Evolutionary conservation across 176 grass and related monocot species (phyloP), one percentile per base, ranked within the genome.

Genomic region (Carex kokanica): DNA sequence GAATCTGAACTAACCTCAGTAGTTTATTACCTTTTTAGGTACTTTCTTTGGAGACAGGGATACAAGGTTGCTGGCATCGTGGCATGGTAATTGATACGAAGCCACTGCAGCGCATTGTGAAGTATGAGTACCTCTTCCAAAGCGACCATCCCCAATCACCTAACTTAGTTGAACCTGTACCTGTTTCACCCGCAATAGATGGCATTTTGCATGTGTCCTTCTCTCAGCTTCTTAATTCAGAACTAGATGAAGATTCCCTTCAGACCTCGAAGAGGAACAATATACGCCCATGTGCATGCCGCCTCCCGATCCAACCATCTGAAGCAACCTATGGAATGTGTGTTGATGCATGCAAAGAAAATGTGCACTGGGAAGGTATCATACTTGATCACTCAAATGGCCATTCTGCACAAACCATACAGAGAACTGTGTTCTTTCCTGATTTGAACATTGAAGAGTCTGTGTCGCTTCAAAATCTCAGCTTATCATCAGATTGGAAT

Each of bases 311-410:
- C 24, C 45, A 77, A 55, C 60, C 68, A 73, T 81, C 43, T 13
- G 74, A 92, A 86, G 82, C 87, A 71, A 63, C 7, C 11, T 94
- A 88, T 75, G 94, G 85, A 74, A 85, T 88, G 15, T 94, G 94
- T 77, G 88, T 97, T 13, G 88, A 97, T 87, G 89, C 83, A 18
- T 60, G 83, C 2, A 17, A 85, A 32, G 70, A 92, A 81, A 85
- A 88, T 74, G 90, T 89, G 78, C 91, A 90, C 54, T 97, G 86
- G 89, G 94, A 97, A 90, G 94, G 94, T 81, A 88, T 94, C 18
- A 82, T 91, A 6, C 53, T 83, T 81, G 94, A 97, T 87, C 89
- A 83, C 31, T 78, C 74, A 75, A 86, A 91, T 79, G 85, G 68
- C 1, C 87, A 85, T 13, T 8, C 21, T 15, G 23, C 23, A 0